These are phyloP conservation scores for Ensete glaucum DNA, from an alignment of 176 grass and related monocot genomes.

Conservation along the genomic window DNA sequence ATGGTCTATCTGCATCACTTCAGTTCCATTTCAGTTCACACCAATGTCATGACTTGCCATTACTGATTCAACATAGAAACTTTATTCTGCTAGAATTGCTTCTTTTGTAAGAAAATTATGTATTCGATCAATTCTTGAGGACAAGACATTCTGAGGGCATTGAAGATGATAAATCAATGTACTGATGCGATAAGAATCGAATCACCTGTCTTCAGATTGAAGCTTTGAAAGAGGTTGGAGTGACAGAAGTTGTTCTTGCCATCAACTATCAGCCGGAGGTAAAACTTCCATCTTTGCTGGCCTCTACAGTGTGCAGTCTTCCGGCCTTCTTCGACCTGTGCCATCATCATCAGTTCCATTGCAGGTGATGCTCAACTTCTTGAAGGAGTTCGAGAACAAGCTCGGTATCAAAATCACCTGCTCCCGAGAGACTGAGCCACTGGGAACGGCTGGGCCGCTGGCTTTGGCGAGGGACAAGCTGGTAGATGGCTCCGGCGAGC, in stretches of 20 bases:
- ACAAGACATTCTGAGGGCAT: too few species aligned
- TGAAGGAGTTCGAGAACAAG: not conserved
- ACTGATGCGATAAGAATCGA: not conserved
- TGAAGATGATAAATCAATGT: too few species aligned
- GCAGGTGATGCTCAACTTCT: not conserved
- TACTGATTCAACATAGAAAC: too few species aligned
- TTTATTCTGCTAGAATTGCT: too few species aligned
- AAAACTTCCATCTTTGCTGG: not conserved
- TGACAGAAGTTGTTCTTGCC: slow-evolving; percentile 2
- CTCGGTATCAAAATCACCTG: not conserved
- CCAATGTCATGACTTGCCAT: too few species aligned
- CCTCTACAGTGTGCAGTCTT: too few species aligned
- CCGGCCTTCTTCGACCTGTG: too few species aligned
- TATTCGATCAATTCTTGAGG: too few species aligned
- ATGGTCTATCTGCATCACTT: too few species aligned
- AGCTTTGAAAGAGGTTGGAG: not conserved
- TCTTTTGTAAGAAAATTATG: too few species aligned
- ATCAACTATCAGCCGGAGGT: slow-evolving; percentile 2
- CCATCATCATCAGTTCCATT: too few species aligned
- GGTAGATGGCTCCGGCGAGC: not conserved
- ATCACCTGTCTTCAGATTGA: not conserved
- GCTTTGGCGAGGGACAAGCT: not conserved
- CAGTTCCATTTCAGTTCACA: too few species aligned
- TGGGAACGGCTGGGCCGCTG: not conserved
- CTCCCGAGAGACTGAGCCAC: not conserved